Conservation (phyloP, 768 basidiomycete genomes). For the Sporobolomyces roseus region DNA sequence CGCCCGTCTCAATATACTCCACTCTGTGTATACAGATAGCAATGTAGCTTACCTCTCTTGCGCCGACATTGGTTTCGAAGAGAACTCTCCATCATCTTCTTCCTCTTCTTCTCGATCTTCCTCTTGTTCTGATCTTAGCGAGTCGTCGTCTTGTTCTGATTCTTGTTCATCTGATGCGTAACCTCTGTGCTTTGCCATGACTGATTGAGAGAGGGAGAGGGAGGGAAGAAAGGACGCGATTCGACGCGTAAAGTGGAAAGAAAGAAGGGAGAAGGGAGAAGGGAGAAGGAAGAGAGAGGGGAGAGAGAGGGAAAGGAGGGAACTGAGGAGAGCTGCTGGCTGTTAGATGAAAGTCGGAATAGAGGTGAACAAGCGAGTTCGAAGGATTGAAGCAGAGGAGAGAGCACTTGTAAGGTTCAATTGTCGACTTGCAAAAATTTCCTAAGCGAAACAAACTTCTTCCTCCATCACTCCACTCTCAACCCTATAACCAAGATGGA, state of each 20-base stretch:
- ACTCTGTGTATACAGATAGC: background rate
- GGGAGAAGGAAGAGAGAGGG: background rate
- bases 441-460: background rate
- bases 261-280: background rate
- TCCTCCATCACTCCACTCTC: background rate
- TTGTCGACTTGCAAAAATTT: too few species aligned
- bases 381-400: too few species aligned
- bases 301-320: background rate
- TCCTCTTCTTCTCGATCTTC: background rate
- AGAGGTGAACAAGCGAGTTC: too few species aligned
- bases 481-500: constrained; percentile 11
- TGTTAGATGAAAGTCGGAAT: background rate
- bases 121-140: background rate
- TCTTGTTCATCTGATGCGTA: constrained; percentile 32
- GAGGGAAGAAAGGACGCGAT: background rate
- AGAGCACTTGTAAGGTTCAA: too few species aligned
- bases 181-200: constrained; percentile 23
- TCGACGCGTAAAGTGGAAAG: constrained; percentile 5
- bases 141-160: background rate
- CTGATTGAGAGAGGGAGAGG: background rate
- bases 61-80: constrained; percentile 1
- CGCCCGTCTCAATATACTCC: too few species aligned
- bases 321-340: background rate
- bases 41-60: constrained; percentile 18
- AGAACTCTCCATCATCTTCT: constrained; percentile 2